These are phyloP conservation scores for Microbotryomycetes sp. DNA, from an alignment of 1,284 basidiomycete genomes.

Conservation along the genomic window DNA sequence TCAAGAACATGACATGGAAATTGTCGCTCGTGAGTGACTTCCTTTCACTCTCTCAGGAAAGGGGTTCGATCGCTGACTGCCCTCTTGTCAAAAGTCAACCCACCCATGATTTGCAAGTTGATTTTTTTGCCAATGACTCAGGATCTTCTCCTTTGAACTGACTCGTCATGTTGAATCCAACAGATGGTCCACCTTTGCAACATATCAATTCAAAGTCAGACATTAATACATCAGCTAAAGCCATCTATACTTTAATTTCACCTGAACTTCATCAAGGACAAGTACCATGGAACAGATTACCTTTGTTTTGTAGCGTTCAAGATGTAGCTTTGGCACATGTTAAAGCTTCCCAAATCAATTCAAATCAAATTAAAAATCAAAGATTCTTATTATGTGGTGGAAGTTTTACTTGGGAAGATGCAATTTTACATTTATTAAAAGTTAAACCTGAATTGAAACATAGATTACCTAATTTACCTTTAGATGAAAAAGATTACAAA, in stretches of 20 bases:
- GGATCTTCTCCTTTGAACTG: background rate
- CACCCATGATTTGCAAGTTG: slow-evolving; percentile 33
- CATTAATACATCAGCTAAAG: slow-evolving; percentile 30
- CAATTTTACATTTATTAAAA: slow-evolving; percentile 5
- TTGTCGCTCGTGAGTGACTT: slow-evolving; percentile 6
- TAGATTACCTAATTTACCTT: slow-evolving; percentile 24
- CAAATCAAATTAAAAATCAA: slow-evolving; percentile 22
- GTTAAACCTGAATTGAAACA: slow-evolving; percentile 12
- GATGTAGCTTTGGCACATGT: slow-evolving; percentile 40
- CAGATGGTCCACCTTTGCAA: slow-evolving; percentile 27
- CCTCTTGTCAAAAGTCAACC: slow-evolving; percentile 14
- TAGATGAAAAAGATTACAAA: background rate
- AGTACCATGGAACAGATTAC: slow-evolving; percentile 40
- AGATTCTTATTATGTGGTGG: slow-evolving; percentile 31
- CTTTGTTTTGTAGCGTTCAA: slow-evolving; percentile 40
- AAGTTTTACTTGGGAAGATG: slow-evolving; percentile 32
- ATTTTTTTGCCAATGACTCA: background rate
- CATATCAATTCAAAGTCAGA: slow-evolving; percentile 7
- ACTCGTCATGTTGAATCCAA: background rate
- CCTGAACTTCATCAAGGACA: slow-evolving; percentile 13
- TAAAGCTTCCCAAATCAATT: slow-evolving; percentile 30
- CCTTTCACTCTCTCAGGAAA: background rate
- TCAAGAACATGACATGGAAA: slow-evolving; percentile 12
- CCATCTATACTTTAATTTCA: slow-evolving; percentile 36
- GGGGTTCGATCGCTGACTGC: background rate